Evolutionary conservation across 2,329 filamentous ascomycete genomes (phyloP).

Genomic region (Stenocarpella maydis): DNA sequence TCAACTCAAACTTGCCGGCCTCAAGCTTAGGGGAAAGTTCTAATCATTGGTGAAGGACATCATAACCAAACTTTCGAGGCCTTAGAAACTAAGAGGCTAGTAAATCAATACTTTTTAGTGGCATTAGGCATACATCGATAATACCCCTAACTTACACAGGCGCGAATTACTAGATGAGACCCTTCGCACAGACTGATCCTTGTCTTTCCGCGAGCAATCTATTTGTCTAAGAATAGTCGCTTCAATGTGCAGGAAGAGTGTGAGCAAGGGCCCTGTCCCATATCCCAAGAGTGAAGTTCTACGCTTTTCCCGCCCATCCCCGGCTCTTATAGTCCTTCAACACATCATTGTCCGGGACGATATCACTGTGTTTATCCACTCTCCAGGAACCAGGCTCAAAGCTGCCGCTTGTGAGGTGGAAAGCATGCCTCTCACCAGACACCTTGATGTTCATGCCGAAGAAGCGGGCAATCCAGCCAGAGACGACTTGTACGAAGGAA

Average conservation of each 20-base stretch:
- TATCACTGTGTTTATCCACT: not conserved
- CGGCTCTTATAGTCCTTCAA: not conserved
- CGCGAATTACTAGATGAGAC: too few relatives aligned
- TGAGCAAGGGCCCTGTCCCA: slow-evolving; percentile 3
- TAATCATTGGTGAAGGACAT: too few relatives aligned
- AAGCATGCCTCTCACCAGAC: slow-evolving; percentile 43
- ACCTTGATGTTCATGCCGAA: slow-evolving; percentile 40
- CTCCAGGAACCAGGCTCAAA: slow-evolving; percentile 29
- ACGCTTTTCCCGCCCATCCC: slow-evolving; percentile 1
- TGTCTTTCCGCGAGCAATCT: not conserved
- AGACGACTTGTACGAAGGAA: slow-evolving; percentile 28
- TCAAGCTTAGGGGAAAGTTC: too few relatives aligned
- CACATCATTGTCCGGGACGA: slow-evolving; percentile 3
- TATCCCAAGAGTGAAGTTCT: not conserved
- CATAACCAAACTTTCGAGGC: too few relatives aligned
- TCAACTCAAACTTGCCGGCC: too few relatives aligned
- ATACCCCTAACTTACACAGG: too few relatives aligned
- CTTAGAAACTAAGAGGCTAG: too few relatives aligned
- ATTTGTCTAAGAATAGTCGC: not conserved
- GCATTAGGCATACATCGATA: too few relatives aligned
- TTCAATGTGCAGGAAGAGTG: not conserved
- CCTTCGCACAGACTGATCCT: too few relatives aligned
- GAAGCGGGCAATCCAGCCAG: slow-evolving; percentile 35
- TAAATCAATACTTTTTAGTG: too few relatives aligned
- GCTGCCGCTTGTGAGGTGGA: slow-evolving; percentile 39